Percentiles rank a stretch among this genome's conserved stretches.
Conservation (phyloP, 2,329 filamentous ascomycete genomes). For the Aspergillus niger region DNA sequence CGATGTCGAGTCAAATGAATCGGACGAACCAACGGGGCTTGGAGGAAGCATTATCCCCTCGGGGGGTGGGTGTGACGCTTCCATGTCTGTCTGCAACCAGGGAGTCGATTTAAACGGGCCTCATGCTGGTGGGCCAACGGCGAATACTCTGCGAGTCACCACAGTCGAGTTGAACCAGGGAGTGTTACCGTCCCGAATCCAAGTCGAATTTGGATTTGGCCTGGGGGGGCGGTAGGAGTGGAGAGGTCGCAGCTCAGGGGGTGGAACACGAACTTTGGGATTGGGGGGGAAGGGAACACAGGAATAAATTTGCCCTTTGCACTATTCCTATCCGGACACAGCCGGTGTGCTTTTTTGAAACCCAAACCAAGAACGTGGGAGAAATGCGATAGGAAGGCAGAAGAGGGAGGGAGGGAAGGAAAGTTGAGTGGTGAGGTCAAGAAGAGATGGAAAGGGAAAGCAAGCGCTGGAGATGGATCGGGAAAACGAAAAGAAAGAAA, state of each 20-base stretch:
- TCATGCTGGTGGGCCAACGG: constrained; percentile 21
- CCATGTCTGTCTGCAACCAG: constrained; percentile 23
- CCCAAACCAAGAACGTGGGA: not conserved
- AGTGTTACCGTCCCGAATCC: not conserved
- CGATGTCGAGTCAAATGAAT: constrained; percentile 22
- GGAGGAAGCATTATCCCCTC: constrained; percentile 27
- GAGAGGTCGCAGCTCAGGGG: constrained; percentile 1
- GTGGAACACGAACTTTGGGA: not conserved
- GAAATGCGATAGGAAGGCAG: not conserved
- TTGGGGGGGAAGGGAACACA: not conserved
- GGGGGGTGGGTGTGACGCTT: constrained; percentile 22
- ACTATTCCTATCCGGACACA: not conserved
- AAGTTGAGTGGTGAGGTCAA: constrained; percentile 20
- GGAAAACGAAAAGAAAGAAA: not conserved
- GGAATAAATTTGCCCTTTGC: not conserved
- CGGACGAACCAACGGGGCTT: constrained; percentile 22
- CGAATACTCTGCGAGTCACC: constrained; percentile 9
- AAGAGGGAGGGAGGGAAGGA: not conserved
- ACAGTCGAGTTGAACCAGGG: constrained; percentile 12
- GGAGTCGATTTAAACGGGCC: constrained; percentile 17
- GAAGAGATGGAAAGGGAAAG: not conserved
- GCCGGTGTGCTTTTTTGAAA: not conserved
- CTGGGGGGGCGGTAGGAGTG: not conserved
- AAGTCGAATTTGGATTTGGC: not conserved
- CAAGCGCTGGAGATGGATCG: not conserved